phyloP scores from a whole-genome alignment of 306 rosid species.

The Cucurbita pepo region DNA sequence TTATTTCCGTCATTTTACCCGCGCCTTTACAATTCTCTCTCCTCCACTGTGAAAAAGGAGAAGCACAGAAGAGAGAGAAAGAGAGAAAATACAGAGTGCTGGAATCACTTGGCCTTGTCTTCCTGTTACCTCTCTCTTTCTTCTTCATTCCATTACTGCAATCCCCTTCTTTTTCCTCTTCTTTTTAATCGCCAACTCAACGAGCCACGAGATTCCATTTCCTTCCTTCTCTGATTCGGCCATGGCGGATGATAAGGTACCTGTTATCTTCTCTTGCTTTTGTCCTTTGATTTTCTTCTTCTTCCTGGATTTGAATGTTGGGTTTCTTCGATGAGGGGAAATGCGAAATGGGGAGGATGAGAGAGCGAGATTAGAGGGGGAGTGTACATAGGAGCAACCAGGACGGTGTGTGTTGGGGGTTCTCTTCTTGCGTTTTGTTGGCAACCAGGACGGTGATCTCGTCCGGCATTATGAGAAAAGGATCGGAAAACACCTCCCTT shows the following conservation, averaged over 20 bases:
- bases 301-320: background rate
- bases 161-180: slow-evolving; percentile 22
- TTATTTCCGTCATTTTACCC: background rate
- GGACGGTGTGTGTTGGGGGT: background rate
- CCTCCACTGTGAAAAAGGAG: background rate
- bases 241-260: slow-evolving; percentile 95
- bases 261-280: background rate
- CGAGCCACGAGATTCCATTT: background rate
- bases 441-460: background rate
- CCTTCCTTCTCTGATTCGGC: background rate
- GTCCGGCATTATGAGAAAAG: background rate
- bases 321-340: background rate
- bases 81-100: slow-evolving; percentile 25
- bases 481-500: background rate
- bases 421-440: background rate
- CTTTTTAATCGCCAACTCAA: slow-evolving; percentile 13
- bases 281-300: background rate
- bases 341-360: background rate
- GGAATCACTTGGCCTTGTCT: slow-evolving; percentile 95
- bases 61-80: background rate
- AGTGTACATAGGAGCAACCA: background rate
- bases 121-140: slow-evolving; percentile 34
- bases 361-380: background rate
- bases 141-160: background rate
- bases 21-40: background rate